These are phyloP conservation scores for Candida anutae DNA, from an alignment of 1,139 yeast genomes.

Conservation along the genomic window DNA sequence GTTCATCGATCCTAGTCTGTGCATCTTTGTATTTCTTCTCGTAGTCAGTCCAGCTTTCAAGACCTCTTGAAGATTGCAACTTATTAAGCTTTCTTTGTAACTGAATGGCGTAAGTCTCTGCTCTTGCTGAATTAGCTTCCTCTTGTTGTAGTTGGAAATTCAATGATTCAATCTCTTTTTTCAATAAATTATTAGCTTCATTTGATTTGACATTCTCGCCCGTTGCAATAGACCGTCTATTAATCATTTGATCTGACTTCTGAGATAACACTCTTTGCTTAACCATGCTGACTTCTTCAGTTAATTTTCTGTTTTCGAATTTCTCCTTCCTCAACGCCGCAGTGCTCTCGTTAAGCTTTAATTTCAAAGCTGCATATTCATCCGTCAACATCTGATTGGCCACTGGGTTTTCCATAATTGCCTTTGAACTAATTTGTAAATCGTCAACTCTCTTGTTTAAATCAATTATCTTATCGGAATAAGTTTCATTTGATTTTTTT, in stretches of 20 bases:
- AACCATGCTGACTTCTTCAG: conserved; percentile 51
- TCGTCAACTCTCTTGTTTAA: conserved; percentile 17
- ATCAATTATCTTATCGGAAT: conserved; percentile 18
- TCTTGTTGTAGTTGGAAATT: conserved; percentile 33
- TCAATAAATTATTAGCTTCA: conserved; percentile 15
- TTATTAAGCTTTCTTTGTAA: conserved; percentile 40
- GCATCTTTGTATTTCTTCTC: conserved; percentile 32
- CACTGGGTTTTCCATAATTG: conserved; percentile 1
- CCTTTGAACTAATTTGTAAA: conserved; percentile 11
- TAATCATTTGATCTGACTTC: conserved; percentile 8
- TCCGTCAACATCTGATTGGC: conserved; percentile 26
- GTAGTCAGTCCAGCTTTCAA: conserved; percentile 25
- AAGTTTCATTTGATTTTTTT: conserved; percentile 17
- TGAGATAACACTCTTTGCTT: conserved; percentile 28
- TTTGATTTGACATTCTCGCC: conserved; percentile 23
- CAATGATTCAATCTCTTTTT: conserved; percentile 29
- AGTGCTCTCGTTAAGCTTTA: conserved; percentile 45
- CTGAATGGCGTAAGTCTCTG: conserved; percentile 40
- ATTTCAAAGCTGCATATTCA: conserved; percentile 43
- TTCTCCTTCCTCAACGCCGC: conserved; percentile 45
- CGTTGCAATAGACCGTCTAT: conserved; percentile 24
- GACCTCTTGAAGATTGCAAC: conserved; percentile 34
- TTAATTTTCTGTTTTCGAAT: conserved; percentile 46
- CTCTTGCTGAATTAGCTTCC: conserved; percentile 34
- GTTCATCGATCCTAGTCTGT: conserved; percentile 25